Base-by-base conservation (phyloP, 495 filamentous ascomycete genomes). In the Corynascus novoguineensis region DNA sequence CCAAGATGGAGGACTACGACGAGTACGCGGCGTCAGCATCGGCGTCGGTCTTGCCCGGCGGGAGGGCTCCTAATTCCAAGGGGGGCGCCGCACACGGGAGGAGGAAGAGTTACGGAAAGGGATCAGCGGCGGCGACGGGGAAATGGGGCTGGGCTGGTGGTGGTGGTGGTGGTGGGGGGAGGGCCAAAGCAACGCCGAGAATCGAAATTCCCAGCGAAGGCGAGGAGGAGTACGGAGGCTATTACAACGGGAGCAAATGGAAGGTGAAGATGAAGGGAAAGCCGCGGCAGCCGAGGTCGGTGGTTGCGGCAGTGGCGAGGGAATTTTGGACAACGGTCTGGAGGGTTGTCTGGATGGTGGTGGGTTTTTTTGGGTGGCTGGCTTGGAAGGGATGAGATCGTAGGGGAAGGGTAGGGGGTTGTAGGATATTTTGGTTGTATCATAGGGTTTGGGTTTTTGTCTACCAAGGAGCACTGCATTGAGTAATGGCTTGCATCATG, bases 271-370 rank as follows among this genome's bases (percentile, higher is more conserved):
- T 42, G 9, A 60, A 48, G 47, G 56, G 53, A 46, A 47, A 46
- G 5, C n/a, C 37, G 19, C 25, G 50, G 32, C 31, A 37, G 34
- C 25, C 55, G 24, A 50, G 57, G 41, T 65, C 66, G 9, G 54
- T 54, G 6, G 32, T 73, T 1, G 52, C 48, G 1, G 53, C 73
- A 5, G 67, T 75, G 8, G 28, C 62, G 0, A 66, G 63, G 8
- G 76, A 79, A 61, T 55, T 75, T n/a, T 78, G 74, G 76, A 76
- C 76, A 1, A 73, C 64, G 15, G 50, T 66, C 5, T 79, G 65
- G 67, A 54, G 76, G 35, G 70, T 74, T 0, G 66, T 54, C 25
- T 79, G 76, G 76, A 77, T 79, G 71, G 74, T 67, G 27, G 40
- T 75, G 32, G 34, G 63, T 24, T 69, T 75, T 37, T 79, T 70